Conservation (phyloP, 176 grass and related monocot genomes). For the Bonia amplexicaulis region DNA sequence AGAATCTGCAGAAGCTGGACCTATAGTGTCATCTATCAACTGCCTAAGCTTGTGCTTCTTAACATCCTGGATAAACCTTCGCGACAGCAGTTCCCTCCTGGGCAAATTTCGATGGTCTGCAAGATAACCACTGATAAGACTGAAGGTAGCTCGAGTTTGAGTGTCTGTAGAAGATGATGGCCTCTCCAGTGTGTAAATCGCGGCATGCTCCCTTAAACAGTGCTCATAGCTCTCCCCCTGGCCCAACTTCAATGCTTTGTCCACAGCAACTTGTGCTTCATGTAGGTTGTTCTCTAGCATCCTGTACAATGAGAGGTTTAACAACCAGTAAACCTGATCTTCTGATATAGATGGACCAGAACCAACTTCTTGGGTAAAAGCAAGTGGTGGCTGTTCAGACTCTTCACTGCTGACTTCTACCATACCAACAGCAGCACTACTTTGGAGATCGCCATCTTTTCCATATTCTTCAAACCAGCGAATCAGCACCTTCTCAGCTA, state of each 20-base stretch:
- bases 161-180: conserved; percentile 25
- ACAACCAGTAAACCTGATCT: conserved; percentile 56
- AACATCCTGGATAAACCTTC: conserved; percentile 66
- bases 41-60: conserved; percentile 68
- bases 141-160: conserved; percentile 35
- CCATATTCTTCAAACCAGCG: conserved; percentile 64
- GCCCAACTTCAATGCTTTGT: conserved; percentile 55
- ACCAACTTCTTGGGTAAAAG: conserved; percentile 16
- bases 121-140: conserved; percentile 59
- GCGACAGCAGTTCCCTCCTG: conserved; percentile 53
- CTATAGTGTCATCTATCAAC: conserved; percentile 75
- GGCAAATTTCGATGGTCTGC: conserved; percentile 38
- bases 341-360: conserved; percentile 39
- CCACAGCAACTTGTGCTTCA: conserved; percentile 61
- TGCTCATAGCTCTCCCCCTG: conserved; percentile 50
- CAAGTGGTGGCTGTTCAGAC: conserved; percentile 22
- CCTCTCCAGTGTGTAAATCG: conserved; percentile 46
- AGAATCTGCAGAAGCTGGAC: conserved; percentile 55
- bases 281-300: conserved; percentile 53
- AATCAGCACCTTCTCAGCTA: conserved; percentile 54
- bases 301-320: conserved; percentile 76
- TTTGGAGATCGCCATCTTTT: conserved; percentile 25
- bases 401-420: conserved; percentile 19
- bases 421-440: conserved; percentile 7
- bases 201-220: conserved; percentile 80